phyloP scores from a whole-genome alignment of 1,139 yeast species.

The Meyerozyma elateridarum region DNA sequence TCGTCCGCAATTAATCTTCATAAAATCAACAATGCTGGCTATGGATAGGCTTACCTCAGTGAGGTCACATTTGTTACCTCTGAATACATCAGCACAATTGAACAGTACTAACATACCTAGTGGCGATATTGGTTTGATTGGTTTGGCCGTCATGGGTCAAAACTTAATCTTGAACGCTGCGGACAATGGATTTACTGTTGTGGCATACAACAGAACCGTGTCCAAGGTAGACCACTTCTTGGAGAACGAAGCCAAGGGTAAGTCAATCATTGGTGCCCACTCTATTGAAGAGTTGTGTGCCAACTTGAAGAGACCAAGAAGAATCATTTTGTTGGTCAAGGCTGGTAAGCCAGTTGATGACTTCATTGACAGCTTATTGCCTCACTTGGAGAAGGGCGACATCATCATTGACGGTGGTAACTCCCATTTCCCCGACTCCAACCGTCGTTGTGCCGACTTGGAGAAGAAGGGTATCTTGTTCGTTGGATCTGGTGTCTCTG shows the following conservation, averaged over 20 bases:
- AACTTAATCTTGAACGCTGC: constrained; percentile 96
- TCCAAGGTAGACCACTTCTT: constrained; percentile 92
- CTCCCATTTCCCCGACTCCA: constrained; percentile 98
- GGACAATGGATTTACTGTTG: constrained; percentile 96
- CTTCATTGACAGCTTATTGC: constrained; percentile 82
- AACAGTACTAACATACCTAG: constrained; percentile 26
- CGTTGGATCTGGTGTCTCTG: constrained; percentile 99
- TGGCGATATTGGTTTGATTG: constrained; percentile 98
- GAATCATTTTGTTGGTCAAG: constrained; percentile 89
- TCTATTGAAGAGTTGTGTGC: constrained; percentile 84
- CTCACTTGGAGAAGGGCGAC: constrained; percentile 93
- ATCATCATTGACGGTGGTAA: constrained; percentile 99
- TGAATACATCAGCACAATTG: too few relatives aligned
- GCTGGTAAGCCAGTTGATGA: constrained; percentile 95
- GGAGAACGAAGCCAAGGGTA: constrained; percentile 92
- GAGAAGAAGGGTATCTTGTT: constrained; percentile 82
- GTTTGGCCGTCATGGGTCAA: constrained; percentile 99
- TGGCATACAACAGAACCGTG: constrained; percentile 97
- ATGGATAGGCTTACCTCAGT: too few relatives aligned
- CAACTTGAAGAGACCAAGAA: constrained; percentile 95
- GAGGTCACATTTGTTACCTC: too few relatives aligned
- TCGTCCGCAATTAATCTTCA: too few relatives aligned
- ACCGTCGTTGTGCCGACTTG: constrained; percentile 92
- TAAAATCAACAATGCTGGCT: too few relatives aligned
- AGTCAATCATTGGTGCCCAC: constrained; percentile 87